phyloP scores from a whole-genome alignment of 495 filamentous ascomycete species.

The Xylaria palmicola region DNA sequence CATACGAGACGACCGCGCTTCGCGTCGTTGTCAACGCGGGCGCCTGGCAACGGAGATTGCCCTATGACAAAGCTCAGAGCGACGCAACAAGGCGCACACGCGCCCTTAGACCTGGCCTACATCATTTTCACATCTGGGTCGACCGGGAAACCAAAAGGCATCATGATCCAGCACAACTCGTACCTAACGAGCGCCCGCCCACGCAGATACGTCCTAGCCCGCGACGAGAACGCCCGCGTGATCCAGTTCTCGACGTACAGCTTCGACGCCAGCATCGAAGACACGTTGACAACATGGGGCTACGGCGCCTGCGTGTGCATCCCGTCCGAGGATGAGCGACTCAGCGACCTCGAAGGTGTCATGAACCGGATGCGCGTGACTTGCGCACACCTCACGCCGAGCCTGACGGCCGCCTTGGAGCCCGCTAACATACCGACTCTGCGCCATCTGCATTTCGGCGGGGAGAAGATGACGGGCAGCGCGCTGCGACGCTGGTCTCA shows the following conservation, averaged over 20 bases:
- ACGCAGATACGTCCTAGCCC: constrained; percentile 33
- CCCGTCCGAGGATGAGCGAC: constrained; percentile 33
- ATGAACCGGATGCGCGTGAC: not conserved
- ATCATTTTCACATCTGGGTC: constrained; percentile 30
- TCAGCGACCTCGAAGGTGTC: not conserved
- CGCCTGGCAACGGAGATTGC: too few species aligned
- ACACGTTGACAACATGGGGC: constrained; percentile 54
- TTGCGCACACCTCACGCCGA: not conserved
- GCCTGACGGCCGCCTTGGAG: not conserved
- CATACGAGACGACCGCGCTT: too few species aligned
- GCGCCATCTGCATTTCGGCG: not conserved
- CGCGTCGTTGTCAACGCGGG: too few species aligned
- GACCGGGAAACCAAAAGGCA: constrained; percentile 29
- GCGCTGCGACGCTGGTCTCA: too few species aligned
- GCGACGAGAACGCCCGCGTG: constrained; percentile 40
- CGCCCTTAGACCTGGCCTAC: too few species aligned
- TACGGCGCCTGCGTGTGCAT: constrained; percentile 60
- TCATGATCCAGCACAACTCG: constrained; percentile 8
- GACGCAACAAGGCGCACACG: too few species aligned
- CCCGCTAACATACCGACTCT: not conserved
- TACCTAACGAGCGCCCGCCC: not conserved
- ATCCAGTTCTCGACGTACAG: constrained; percentile 58
- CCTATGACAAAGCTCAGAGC: too few species aligned
- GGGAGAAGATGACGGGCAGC: not conserved
- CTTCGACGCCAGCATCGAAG: constrained; percentile 54